These are phyloP conservation scores for Phoma sp. DNA, from an alignment of 2,329 filamentous ascomycete species.

Conservation along the genomic window DNA sequence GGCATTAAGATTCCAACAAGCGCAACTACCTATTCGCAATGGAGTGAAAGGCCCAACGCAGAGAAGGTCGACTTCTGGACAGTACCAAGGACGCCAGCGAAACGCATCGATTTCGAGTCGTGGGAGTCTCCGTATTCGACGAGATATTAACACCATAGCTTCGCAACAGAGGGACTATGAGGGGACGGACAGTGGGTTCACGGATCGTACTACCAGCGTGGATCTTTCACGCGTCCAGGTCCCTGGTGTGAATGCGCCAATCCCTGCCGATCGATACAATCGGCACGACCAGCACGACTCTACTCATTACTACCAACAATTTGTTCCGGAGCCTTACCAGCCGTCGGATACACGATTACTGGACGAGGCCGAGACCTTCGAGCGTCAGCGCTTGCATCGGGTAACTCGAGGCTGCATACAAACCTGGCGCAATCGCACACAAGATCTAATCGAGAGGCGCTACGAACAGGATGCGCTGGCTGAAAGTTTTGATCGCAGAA, in stretches of 20 bases:
- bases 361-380: constrained; percentile 56
- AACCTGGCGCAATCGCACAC: constrained; percentile 56
- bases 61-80: constrained; percentile 28
- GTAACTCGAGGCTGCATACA: constrained; percentile 45
- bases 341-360: constrained; percentile 59
- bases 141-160: constrained; percentile 21
- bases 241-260: constrained; percentile 46
- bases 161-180: constrained; percentile 29
- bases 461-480: constrained; percentile 45
- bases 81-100: constrained; percentile 27
- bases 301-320: constrained; percentile 25
- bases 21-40: constrained; percentile 35
- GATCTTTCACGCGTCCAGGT: constrained; percentile 41
- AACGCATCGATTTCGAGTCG: constrained; percentile 46
- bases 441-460: constrained; percentile 33
- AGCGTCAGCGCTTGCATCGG: constrained; percentile 37
- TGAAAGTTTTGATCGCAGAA: constrained; percentile 56
- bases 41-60: constrained; percentile 30
- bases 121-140: constrained; percentile 43
- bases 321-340: constrained; percentile 51
- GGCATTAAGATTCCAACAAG: constrained; percentile 28
- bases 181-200: constrained; percentile 38
- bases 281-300: constrained; percentile 13
- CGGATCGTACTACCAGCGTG: constrained; percentile 37
- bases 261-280: constrained; percentile 25